A percentile compares a stretch with the other conserved stretches of the same genome.
Conservation (phyloP, 306 rosid species). For the Datisca glomerata region DNA sequence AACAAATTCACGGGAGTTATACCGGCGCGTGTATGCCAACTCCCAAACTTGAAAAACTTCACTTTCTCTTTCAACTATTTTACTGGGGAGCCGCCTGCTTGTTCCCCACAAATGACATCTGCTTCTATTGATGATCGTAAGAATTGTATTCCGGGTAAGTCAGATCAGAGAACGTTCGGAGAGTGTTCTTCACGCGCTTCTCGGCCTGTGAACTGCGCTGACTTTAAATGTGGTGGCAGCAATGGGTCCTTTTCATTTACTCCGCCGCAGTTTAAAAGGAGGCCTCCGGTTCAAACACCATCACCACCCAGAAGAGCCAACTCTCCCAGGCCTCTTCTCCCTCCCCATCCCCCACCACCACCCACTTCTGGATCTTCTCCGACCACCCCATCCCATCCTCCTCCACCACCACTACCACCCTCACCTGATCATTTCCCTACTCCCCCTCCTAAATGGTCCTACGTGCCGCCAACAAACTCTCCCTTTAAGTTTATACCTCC, state of each 20-base stretch:
- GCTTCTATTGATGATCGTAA: background rate
- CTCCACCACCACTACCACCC: slow-evolving; percentile 6
- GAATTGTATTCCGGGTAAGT: slow-evolving; percentile 15
- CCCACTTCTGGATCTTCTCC: slow-evolving; percentile 21
- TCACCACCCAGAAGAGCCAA: background rate
- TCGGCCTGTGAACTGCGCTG: slow-evolving; percentile 11
- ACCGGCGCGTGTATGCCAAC: slow-evolving; percentile 9
- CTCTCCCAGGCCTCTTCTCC: slow-evolving; percentile 1
- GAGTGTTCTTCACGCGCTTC: slow-evolving; percentile 17
- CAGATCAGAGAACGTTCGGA: slow-evolving; percentile 12
- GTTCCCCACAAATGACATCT: background rate
- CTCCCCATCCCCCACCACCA: slow-evolving; percentile 8
- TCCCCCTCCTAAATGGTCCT: slow-evolving; percentile 4
- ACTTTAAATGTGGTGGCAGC: slow-evolving; percentile 5
- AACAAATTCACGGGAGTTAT: slow-evolving; percentile 13
- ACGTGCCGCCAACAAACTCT: background rate
- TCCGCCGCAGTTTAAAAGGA: background rate
- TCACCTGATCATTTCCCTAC: slow-evolving; percentile 2
- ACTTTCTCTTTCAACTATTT: slow-evolving; percentile 20
- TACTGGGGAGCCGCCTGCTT: slow-evolving; percentile 15
- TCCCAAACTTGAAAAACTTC: slow-evolving; percentile 12
- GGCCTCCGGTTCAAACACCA: background rate
- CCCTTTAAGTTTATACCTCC: too few species aligned
- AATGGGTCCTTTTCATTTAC: background rate
- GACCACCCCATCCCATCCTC: slow-evolving; percentile 14